Conservation (phyloP, 345 rosid genomes). For the Brassica rapa region DNA sequence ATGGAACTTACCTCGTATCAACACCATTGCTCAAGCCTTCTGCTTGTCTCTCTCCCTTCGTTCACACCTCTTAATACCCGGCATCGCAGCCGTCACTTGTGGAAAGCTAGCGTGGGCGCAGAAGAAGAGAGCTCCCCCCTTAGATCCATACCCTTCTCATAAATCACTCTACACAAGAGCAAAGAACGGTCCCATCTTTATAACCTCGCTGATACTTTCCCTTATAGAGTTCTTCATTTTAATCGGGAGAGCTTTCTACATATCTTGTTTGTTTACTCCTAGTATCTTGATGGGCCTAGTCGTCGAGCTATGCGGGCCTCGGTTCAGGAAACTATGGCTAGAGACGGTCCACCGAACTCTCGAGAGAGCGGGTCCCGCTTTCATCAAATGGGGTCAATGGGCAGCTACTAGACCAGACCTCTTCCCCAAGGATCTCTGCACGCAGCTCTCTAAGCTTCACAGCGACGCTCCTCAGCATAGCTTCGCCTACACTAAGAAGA, state of each 20-base stretch:
- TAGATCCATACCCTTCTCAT: slow-evolving; percentile 51
- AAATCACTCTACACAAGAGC: slow-evolving; percentile 72
- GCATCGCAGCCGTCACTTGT: slow-evolving; percentile 56
- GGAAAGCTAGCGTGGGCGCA: slow-evolving; percentile 59
- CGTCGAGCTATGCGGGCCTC: slow-evolving; percentile 63
- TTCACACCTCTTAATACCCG: slow-evolving; percentile 61
- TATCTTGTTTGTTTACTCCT: slow-evolving; percentile 72
- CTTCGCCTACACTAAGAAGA: slow-evolving; percentile 76
- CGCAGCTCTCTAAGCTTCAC: slow-evolving; percentile 91
- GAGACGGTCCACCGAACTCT: slow-evolving; percentile 67
- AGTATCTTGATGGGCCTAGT: slow-evolving; percentile 76
- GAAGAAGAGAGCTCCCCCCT: slow-evolving; percentile 19
- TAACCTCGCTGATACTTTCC: slow-evolving; percentile 53
- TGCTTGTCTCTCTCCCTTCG: slow-evolving; percentile 71
- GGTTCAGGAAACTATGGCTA: slow-evolving; percentile 77
- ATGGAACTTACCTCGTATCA: slow-evolving; percentile 47
- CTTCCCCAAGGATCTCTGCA: slow-evolving; percentile 86
- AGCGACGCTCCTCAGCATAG: slow-evolving; percentile 89
- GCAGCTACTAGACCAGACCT: slow-evolving; percentile 99
- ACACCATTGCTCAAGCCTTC: slow-evolving; percentile 78
- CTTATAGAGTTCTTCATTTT: slow-evolving; percentile 63
- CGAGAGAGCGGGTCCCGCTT: slow-evolving; percentile 94
- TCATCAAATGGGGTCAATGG: slow-evolving; percentile 99
- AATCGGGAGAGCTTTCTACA: slow-evolving; percentile 70
- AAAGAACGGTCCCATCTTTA: slow-evolving; percentile 67